phyloP scores from a whole-genome alignment of 306 rosid genomes.

The Clitoria ternatea region DNA sequence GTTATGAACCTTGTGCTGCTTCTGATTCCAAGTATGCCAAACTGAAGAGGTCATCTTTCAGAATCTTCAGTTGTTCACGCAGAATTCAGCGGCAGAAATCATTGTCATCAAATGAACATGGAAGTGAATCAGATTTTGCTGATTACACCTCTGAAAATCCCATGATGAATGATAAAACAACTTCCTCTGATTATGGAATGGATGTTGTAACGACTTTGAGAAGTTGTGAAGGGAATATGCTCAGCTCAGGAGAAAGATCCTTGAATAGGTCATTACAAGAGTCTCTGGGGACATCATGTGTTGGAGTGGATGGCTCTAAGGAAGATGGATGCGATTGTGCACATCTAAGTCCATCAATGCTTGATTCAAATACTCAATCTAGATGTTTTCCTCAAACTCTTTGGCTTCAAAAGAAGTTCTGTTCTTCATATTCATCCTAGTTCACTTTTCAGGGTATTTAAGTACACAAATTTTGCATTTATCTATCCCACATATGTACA shows the following conservation, averaged over 20 bases:
- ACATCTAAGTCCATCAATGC: conserved; percentile 30
- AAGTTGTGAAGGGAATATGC: conserved; percentile 55
- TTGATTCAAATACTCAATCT: conserved; percentile 38
- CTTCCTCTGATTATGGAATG: conserved; percentile 38
- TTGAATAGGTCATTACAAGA: conserved; percentile 38
- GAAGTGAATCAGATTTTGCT: conserved; percentile 47
- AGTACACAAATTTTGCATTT: conserved; percentile 28
- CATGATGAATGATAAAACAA: conserved; percentile 37
- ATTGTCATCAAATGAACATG: conserved; percentile 36
- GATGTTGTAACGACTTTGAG: conserved; percentile 47
- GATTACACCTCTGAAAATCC: conserved; percentile 38
- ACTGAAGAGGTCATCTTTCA: conserved; percentile 50
- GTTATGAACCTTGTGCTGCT: conserved; percentile 32
- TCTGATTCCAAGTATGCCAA: conserved; percentile 42
- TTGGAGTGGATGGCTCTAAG: conserved; percentile 35
- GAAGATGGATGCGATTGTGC: conserved; percentile 35
- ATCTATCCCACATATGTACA: conserved; percentile 36
- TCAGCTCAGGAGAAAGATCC: conserved; percentile 48
- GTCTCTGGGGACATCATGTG: conserved; percentile 18
- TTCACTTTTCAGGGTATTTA: conserved; percentile 23
- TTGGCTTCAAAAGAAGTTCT: conserved; percentile 48
- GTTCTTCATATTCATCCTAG: conserved; percentile 39
- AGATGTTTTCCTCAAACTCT: conserved; percentile 55
- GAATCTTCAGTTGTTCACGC: conserved; percentile 60
- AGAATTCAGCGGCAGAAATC: conserved; percentile 36